Conservation (phyloP, 257 asterid species). For the Hygrophila difformis region DNA sequence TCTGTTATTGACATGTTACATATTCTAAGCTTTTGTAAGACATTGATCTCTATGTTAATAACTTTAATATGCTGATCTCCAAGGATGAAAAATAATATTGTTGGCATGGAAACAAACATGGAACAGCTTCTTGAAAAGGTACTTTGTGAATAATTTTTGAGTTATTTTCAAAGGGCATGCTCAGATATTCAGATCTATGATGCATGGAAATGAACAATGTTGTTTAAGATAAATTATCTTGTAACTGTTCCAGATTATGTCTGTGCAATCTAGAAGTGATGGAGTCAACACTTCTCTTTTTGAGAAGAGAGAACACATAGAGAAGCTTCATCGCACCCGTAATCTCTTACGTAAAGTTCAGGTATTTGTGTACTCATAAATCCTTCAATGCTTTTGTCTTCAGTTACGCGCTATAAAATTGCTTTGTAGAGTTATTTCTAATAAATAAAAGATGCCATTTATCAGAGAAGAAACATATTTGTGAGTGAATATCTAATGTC, state of each 20-base stretch:
- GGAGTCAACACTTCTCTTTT: constrained; percentile 94
- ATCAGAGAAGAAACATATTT: not conserved
- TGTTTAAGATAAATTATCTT: not conserved
- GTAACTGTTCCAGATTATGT: constrained; percentile 59
- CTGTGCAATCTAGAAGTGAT: constrained; percentile 95
- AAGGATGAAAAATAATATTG: constrained; percentile 97
- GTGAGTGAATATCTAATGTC: constrained; percentile 5
- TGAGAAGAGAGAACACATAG: constrained; percentile 94
- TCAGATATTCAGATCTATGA: constrained; percentile 5
- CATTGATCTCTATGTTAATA: not conserved
- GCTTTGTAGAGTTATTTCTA: not conserved
- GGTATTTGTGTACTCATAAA: constrained; percentile 32
- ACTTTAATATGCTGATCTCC: not conserved
- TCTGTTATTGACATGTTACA: constrained; percentile 1
- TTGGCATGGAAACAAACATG: constrained; percentile 97
- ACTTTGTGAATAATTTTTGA: constrained; percentile 27
- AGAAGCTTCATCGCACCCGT: constrained; percentile 93
- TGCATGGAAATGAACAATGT: constrained; percentile 3
- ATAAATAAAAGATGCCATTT: not conserved
- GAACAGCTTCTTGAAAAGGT: constrained; percentile 99
- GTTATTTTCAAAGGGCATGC: constrained; percentile 16
- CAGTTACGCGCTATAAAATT: constrained; percentile 5
- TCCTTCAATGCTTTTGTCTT: not conserved
- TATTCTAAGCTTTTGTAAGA: not conserved
- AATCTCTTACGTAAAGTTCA: constrained; percentile 94